phyloP scores from a whole-genome alignment of 2,329 filamentous ascomycete species.

The Pyricularia sp. region DNA sequence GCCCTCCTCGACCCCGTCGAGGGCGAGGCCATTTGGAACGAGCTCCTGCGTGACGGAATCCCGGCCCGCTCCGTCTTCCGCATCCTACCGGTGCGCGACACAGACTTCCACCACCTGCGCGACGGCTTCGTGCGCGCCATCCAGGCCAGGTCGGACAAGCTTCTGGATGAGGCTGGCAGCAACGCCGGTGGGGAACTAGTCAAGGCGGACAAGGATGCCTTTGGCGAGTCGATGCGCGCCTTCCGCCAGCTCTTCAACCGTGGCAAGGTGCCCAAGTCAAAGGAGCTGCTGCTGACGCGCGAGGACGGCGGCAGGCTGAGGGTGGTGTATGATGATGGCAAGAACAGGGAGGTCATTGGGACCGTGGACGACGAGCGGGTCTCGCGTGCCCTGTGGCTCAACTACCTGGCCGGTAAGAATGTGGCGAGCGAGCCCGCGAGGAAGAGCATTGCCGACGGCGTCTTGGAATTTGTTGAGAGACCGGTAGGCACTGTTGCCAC shows the following conservation, averaged over 20 bases:
- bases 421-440: conserved; percentile 80
- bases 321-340: conserved; percentile 54
- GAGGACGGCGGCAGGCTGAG: conserved; percentile 56
- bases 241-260: conserved; percentile 80
- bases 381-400: conserved; percentile 74
- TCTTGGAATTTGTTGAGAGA: conserved; percentile 79
- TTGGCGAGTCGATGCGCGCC: conserved; percentile 63
- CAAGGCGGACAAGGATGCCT: conserved; percentile 42
- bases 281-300: conserved; percentile 65
- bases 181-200: not conserved
- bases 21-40: conserved; percentile 66
- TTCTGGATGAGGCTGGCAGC: conserved; percentile 5
- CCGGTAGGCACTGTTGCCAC: conserved; percentile 81
- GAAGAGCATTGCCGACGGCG: conserved; percentile 73
- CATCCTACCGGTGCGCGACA: conserved; percentile 84
- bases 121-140: conserved; percentile 88
- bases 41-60: conserved; percentile 54
- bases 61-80: conserved; percentile 68
- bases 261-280: conserved; percentile 70
- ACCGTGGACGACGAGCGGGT: conserved; percentile 70
- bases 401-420: conserved; percentile 78
- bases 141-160: conserved; percentile 53
- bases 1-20: conserved; percentile 59
- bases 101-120: conserved; percentile 84
- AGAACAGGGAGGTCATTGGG: conserved; percentile 51